phyloP scores from a whole-genome alignment of 2,329 filamentous ascomycete genomes.

The Ascochyta lentis region DNA sequence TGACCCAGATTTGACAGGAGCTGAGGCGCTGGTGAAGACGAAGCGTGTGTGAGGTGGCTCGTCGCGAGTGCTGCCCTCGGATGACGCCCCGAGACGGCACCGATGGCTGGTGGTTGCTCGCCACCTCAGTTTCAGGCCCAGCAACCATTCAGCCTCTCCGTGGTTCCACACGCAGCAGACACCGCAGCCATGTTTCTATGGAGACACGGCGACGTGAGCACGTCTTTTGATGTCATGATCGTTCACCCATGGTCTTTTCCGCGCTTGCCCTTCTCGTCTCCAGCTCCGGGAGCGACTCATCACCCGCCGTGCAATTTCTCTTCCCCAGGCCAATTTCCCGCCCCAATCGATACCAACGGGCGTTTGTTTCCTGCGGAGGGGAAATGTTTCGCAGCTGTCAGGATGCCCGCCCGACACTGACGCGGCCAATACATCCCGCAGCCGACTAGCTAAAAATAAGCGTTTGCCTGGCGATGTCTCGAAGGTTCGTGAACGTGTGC shows the following conservation, averaged over 20 bases:
- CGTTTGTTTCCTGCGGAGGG: not conserved
- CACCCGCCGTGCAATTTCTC: constrained; percentile 17
- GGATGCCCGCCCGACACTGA: constrained; percentile 1
- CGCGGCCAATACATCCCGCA: constrained; percentile 15
- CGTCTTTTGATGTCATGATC: constrained; percentile 19
- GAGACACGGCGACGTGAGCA: constrained; percentile 16
- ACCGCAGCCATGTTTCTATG: constrained; percentile 19
- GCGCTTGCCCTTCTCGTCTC: constrained; percentile 17
- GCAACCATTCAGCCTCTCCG: constrained; percentile 5
- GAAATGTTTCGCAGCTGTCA: constrained; percentile 8
- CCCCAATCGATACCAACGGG: constrained; percentile 8
- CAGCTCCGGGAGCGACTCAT: constrained; percentile 10
- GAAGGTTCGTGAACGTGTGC: constrained; percentile 15
- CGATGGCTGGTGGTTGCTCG: constrained; percentile 9
- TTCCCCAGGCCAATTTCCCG: constrained; percentile 14
- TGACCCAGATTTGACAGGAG: constrained; percentile 3
- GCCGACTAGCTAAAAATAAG: constrained; percentile 16
- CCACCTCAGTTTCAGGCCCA: constrained; percentile 13
- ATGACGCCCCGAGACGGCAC: not conserved
- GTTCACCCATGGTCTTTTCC: constrained; percentile 1
- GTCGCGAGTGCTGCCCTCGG: not conserved
- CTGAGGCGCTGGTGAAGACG: constrained; percentile 8
- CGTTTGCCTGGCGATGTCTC: constrained; percentile 9
- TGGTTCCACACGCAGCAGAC: constrained; percentile 15
- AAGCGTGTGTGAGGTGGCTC: constrained; percentile 3